A percentile compares a stretch with the other conserved stretches of the same genome.
These are phyloP conservation scores for Collybia nuda DNA, from an alignment of 768 basidiomycete genomes.

Conservation along the genomic window DNA sequence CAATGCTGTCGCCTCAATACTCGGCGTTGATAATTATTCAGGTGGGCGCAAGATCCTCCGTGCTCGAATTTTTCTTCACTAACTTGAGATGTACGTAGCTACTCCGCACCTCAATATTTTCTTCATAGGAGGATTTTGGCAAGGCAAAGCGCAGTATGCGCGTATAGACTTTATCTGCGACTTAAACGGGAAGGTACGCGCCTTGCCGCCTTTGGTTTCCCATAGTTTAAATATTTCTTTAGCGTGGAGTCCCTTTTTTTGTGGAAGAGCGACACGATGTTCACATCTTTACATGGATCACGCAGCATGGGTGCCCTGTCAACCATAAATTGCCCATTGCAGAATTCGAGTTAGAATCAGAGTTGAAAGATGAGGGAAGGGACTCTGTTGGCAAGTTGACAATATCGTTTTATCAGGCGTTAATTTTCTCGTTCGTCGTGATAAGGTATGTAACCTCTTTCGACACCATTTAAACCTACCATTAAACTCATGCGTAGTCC, in stretches of 20 bases:
- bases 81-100: not conserved
- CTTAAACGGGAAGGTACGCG: slow-evolving; percentile 3
- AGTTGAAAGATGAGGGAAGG: too few relatives aligned
- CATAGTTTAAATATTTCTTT: not conserved
- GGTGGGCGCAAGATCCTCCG: not conserved
- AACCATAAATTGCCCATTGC: too few relatives aligned
- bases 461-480: too few relatives aligned
- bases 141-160: slow-evolving; percentile 2
- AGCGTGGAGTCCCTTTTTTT: slow-evolving; percentile 14
- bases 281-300: slow-evolving; percentile 24
- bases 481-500: too few relatives aligned
- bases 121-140: slow-evolving; percentile 2
- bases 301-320: slow-evolving; percentile 26
- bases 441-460: too few relatives aligned
- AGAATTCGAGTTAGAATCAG: too few relatives aligned
- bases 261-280: slow-evolving; percentile 12
- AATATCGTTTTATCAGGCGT: too few relatives aligned
- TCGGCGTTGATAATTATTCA: not conserved
- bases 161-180: slow-evolving; percentile 9
- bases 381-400: too few relatives aligned
- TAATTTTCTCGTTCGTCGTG: too few relatives aligned
- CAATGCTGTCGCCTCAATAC: slow-evolving; percentile 6
- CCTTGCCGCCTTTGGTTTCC: not conserved
- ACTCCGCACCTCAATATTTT: slow-evolving; percentile 2
- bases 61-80: not conserved